Evolutionary conservation across 2,329 filamentous ascomycete species (phyloP), one percentile per base, ranked within the genome.

Genomic region (Diaporthe ilicicola): DNA sequence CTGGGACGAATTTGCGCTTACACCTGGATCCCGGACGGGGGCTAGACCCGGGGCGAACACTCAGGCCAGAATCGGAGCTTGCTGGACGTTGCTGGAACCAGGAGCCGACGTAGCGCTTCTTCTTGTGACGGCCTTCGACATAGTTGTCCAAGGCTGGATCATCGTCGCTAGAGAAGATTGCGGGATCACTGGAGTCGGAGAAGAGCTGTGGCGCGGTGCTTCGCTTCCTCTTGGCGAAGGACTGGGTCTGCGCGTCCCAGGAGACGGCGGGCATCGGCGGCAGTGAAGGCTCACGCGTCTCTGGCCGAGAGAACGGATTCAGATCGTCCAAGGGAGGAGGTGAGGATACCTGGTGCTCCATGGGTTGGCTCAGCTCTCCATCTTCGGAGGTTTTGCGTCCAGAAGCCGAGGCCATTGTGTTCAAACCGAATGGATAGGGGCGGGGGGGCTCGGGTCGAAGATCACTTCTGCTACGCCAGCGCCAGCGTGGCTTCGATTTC

Each of bases 151-250:
- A 79, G 1, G 88, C 87, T 3, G 90, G 89, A 70, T 93, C 91
- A 76, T 93, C 91, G 71, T 94, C 92, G 78, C 90, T 91, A 4
- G 91, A 93, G 79, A 94, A 94, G 32, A 93, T 79, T 61, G 90
- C 87, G 4, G 91, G 91, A 76, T 94, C 92, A 77, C 92, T 93
- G 24, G 91, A 93, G 77, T 90, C 89, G 77, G 85, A 84, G 73
- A 87, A 82, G 46, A 82, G 76, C 37, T 79, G 75, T n/a, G 77
- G 78, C 22, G 77, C 70, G 10, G 54, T 64, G 42, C 78, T 77
- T 72, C 83, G 84, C 78, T 86, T 85, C 71, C 81, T 77, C 42
- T 81, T 81, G 74, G 77, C 80, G 71, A 84, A 81, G 75, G 75
- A 80, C 71, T 82, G 80, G 1, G 80, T 80, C 48, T 79, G 74